Conservation (phyloP, 768 basidiomycete genomes). For the Termitomyces sp. region DNA sequence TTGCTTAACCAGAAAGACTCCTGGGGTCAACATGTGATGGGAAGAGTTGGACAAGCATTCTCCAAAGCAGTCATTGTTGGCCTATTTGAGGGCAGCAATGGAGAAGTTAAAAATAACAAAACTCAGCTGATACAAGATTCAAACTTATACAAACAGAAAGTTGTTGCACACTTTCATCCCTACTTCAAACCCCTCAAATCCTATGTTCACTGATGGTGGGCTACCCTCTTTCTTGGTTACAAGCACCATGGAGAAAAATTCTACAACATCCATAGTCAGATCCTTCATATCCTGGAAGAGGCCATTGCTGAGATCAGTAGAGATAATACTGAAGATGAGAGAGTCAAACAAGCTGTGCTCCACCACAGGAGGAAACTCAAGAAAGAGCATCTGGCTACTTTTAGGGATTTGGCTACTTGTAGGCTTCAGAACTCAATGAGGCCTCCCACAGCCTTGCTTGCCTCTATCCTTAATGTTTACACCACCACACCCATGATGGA, state of each 20-base stretch:
- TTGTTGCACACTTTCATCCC: neutral
- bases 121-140: neutral
- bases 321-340: neutral
- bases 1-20: constrained; percentile 14
- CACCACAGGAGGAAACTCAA: neutral
- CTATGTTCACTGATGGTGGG: neutral
- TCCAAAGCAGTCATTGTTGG: neutral
- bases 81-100: neutral
- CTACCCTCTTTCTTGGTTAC: neutral
- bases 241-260: neutral
- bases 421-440: neutral
- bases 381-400: neutral
- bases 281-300: neutral
- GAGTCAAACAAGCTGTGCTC: neutral
- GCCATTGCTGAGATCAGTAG: neutral
- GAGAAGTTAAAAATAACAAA: neutral
- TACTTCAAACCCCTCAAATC: constrained; percentile 1
- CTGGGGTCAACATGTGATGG: constrained; percentile 3
- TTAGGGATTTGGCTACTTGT: neutral
- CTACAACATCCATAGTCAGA: neutral
- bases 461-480: neutral
- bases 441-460: neutral
- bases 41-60: neutral
- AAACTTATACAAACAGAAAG: neutral
- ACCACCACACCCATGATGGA: neutral